Evolutionary conservation across 257 asterid species (phyloP).

Genomic region (Penstemon eatonii): DNA sequence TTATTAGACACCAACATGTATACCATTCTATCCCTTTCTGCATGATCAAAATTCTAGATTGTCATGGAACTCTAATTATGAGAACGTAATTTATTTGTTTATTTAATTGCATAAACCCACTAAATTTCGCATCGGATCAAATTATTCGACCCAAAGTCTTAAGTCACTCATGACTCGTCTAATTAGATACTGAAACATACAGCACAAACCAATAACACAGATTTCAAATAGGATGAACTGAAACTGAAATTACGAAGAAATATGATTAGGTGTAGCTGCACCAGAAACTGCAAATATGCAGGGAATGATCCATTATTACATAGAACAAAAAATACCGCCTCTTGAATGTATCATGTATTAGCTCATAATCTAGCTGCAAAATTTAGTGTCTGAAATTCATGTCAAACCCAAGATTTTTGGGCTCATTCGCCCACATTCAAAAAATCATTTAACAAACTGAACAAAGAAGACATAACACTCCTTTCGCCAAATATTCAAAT

Average conservation of each 20-base stretch:
- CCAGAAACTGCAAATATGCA: background rate
- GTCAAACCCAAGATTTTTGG: background rate
- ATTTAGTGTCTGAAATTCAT: slow-evolving; percentile 27
- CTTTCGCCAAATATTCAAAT: background rate
- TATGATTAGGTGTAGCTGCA: background rate
- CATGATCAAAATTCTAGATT: no score
- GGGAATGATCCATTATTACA: background rate
- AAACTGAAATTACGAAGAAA: background rate
- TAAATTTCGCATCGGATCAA: no score
- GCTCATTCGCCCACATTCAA: slow-evolving; percentile 20
- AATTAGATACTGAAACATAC: background rate
- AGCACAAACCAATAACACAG: background rate
- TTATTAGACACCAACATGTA: no score
- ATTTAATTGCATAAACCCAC: no score
- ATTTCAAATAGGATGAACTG: background rate
- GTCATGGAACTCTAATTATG: no score
- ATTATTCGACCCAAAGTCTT: no score
- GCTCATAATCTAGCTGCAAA: slow-evolving; percentile 49
- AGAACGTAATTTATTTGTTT: no score
- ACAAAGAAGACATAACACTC: background rate
- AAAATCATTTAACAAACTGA: background rate
- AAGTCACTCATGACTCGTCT: no score
- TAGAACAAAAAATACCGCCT: background rate
- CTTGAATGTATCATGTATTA: background rate
- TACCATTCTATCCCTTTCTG: no score